phyloP scores from a whole-genome alignment of 345 rosid genomes.

The Citrus hindsii region DNA sequence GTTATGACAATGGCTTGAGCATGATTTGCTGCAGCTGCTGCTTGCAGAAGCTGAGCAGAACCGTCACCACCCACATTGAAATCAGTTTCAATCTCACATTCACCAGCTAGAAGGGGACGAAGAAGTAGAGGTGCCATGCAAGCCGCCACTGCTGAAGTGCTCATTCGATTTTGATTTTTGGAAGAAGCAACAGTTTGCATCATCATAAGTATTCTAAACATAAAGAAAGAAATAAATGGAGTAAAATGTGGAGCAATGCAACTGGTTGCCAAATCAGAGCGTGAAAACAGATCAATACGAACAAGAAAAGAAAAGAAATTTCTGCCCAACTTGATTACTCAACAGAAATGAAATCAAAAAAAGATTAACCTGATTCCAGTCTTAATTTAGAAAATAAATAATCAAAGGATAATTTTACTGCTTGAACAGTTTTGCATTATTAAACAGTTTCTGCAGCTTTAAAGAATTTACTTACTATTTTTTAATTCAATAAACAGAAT shows the following conservation, averaged over 20 bases:
- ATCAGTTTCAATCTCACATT: conserved; percentile 88
- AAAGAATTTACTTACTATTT: not conserved
- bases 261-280: not conserved
- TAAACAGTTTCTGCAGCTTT: not conserved
- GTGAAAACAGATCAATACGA: conserved; percentile 1
- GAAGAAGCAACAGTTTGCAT: conserved; percentile 85
- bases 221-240: conserved; percentile 15
- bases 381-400: not conserved
- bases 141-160: conserved; percentile 97
- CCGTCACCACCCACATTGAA: conserved; percentile 95
- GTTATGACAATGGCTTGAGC: conserved; percentile 97
- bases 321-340: conserved; percentile 1
- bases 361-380: not conserved
- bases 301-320: not conserved
- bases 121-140: conserved; percentile 99
- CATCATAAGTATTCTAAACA: conserved; percentile 86
- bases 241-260: not conserved
- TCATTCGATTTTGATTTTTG: conserved; percentile 82
- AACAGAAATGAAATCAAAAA: not conserved
- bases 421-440: not conserved
- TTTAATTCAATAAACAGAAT: not conserved
- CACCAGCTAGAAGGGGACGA: conserved; percentile 95
- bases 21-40: conserved; percentile 99
- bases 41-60: conserved; percentile 89
- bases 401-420: not conserved